Evolutionary conservation across 1,284 basidiomycete species (phyloP).

Genomic region (Cystobasidium sp.): DNA sequence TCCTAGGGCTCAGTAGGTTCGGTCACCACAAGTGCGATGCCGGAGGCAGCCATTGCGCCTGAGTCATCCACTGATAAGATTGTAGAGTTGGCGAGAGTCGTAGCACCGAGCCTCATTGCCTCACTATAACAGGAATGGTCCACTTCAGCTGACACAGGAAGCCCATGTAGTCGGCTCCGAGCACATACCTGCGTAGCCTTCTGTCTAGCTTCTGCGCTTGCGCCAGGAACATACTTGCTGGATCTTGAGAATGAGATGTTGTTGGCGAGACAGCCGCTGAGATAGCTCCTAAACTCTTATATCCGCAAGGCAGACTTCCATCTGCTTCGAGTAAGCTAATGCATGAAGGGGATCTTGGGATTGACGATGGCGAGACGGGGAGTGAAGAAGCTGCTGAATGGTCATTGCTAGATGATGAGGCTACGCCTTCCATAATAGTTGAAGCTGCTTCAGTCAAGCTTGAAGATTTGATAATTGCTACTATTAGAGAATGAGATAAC

Average conservation of each 20-base stretch:
- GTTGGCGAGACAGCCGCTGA: conserved; percentile 39
- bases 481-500: not conserved
- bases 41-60: conserved; percentile 40
- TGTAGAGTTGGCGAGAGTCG: conserved; percentile 31
- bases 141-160: not conserved
- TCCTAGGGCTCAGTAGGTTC: not conserved
- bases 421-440: not conserved
- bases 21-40: conserved; percentile 36
- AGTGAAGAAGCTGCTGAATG: not conserved
- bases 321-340: conserved; percentile 31
- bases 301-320: conserved; percentile 12
- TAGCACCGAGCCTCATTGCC: conserved; percentile 31
- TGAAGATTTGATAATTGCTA: conserved; percentile 5
- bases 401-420: not conserved
- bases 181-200: conserved; percentile 30
- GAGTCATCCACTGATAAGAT: conserved; percentile 34
- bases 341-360: conserved; percentile 35
- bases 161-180: not conserved
- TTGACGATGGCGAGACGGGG: conserved; percentile 2
- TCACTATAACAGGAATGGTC: not conserved
- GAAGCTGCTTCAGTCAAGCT: not conserved
- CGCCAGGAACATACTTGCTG: conserved; percentile 22
- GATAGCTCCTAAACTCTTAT: conserved; percentile 31
- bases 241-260: conserved; percentile 18
- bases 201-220: conserved; percentile 38